Conservation (phyloP, 176 grass and related monocot genomes). For the Musa acuminata region DNA sequence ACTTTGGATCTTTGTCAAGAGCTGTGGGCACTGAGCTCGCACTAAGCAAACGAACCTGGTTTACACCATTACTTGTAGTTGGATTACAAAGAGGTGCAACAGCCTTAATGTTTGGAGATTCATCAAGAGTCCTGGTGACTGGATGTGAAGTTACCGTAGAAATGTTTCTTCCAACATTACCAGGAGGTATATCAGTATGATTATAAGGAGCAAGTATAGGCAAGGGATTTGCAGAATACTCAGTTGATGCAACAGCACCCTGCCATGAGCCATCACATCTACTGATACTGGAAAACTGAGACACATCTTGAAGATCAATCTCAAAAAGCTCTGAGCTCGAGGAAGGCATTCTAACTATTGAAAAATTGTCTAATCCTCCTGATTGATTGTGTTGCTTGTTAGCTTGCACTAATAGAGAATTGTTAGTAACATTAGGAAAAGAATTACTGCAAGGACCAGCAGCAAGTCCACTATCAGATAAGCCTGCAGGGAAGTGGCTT, state of each 20-base stretch:
- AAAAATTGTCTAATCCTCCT: conserved; percentile 16
- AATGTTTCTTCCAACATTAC: neutral
- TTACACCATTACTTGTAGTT: neutral
- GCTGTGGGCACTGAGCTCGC: neutral
- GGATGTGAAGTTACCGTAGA: conserved; percentile 2
- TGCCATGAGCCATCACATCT: conserved; percentile 22
- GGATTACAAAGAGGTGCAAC: neutral
- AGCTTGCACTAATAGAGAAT: conserved; percentile 14
- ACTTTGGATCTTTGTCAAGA: conserved; percentile 1
- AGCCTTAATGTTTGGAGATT: neutral
- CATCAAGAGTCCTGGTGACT: neutral
- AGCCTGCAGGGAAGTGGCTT: conserved; percentile 14
- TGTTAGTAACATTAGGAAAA: conserved; percentile 10
- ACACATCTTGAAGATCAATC: conserved; percentile 24
- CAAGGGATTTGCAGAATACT: neutral
- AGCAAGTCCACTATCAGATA: neutral
- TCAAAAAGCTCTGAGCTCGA: conserved; percentile 19
- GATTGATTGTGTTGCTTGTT: conserved; percentile 22
- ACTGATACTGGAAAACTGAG: conserved; percentile 28
- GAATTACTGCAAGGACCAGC: conserved; percentile 3
- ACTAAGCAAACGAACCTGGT: neutral
- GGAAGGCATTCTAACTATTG: neutral
- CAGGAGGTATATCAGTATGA: neutral
- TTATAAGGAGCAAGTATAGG: neutral
- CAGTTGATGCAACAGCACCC: conserved; percentile 29